These are phyloP conservation scores for Floccularia luteovirens DNA, from an alignment of 768 basidiomycete genomes.

Conservation along the genomic window DNA sequence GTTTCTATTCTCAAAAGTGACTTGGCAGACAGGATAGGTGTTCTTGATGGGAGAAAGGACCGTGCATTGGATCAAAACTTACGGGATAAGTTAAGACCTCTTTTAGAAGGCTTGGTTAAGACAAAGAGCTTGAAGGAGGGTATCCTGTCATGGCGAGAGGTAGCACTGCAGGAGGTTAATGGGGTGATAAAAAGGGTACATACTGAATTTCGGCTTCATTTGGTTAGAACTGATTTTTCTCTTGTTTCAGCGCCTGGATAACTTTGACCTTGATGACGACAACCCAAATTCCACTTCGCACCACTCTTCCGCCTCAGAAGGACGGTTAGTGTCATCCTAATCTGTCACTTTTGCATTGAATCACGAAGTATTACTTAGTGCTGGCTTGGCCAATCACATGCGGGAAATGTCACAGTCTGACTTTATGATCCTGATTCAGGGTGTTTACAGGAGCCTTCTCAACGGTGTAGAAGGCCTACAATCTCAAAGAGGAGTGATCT, in stretches of 20 bases:
- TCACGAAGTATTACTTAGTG: conserved; percentile 16
- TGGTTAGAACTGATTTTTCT: conserved; percentile 1
- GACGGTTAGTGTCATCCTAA: conserved; percentile 5
- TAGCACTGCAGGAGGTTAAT: conserved; percentile 54
- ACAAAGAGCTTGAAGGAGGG: conserved; percentile 68
- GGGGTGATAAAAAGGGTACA: conserved; percentile 53
- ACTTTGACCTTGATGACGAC: conserved; percentile 43
- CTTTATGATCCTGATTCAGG: conserved; percentile 55
- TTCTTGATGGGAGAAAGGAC: conserved; percentile 1
- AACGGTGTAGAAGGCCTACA: conserved; percentile 64
- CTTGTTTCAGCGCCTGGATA: conserved; percentile 45
- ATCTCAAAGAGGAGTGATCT: conserved; percentile 46
- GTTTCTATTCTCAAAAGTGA: conserved; percentile 65
- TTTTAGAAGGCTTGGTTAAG: conserved; percentile 71
- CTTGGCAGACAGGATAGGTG: conserved; percentile 39
- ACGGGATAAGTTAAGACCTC: conserved; percentile 58
- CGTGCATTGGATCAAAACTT: conserved; percentile 33
- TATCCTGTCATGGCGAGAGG: conserved; percentile 60
- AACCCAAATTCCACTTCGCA: conserved; percentile 2
- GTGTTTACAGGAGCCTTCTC: conserved; percentile 55
- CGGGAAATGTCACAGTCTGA: conserved; percentile 61
- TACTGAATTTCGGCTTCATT: conserved; percentile 6
- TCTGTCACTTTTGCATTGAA: background rate
- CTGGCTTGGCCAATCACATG: conserved; percentile 46
- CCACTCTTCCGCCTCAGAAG: background rate